A percentile compares a stretch with the other conserved stretches of the same genome.
phyloP scores from a whole-genome alignment of 768 basidiomycete species.

The Inosperma sp. region DNA sequence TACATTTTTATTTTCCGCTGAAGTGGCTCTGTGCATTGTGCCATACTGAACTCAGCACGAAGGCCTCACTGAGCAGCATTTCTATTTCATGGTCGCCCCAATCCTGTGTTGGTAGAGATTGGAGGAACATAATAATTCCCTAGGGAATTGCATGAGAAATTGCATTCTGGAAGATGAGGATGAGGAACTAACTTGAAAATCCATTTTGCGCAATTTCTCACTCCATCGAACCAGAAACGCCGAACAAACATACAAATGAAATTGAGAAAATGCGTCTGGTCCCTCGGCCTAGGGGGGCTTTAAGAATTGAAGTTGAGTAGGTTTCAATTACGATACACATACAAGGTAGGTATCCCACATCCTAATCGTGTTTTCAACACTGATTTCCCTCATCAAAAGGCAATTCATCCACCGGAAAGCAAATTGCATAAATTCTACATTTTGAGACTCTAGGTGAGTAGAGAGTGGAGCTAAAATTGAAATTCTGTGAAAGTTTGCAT shows the following conservation, averaged over 20 bases:
- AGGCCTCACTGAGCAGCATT: slow-evolving; percentile 92
- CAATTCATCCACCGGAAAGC: slow-evolving; percentile 99
- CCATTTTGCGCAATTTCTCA: slow-evolving; percentile 89
- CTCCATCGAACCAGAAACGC: slow-evolving; percentile 97
- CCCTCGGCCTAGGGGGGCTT: slow-evolving; percentile 77
- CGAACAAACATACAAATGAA: slow-evolving; percentile 97
- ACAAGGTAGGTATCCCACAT: slow-evolving; percentile 99
- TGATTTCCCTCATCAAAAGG: slow-evolving; percentile 95
- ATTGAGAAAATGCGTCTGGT: slow-evolving; percentile 96
- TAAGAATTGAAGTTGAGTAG: slow-evolving; percentile 4
- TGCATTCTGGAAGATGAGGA: background rate
- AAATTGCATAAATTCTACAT: slow-evolving; percentile 99
- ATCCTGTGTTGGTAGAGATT: slow-evolving; percentile 83
- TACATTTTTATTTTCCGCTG: slow-evolving; percentile 41
- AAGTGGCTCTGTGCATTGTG: slow-evolving; percentile 91
- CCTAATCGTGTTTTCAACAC: slow-evolving; percentile 91
- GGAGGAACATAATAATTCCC: slow-evolving; percentile 99
- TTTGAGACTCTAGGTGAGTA: slow-evolving; percentile 80
- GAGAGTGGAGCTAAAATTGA: slow-evolving; percentile 67
- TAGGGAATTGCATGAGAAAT: slow-evolving; percentile 29
- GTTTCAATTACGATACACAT: slow-evolving; percentile 25
- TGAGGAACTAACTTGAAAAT: slow-evolving; percentile 76
- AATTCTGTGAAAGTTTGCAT: slow-evolving; percentile 4
- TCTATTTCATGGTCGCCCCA: slow-evolving; percentile 98
- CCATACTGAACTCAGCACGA: slow-evolving; percentile 89